Conservation (phyloP, 345 rosid species). For the Salix suchowensis region DNA sequence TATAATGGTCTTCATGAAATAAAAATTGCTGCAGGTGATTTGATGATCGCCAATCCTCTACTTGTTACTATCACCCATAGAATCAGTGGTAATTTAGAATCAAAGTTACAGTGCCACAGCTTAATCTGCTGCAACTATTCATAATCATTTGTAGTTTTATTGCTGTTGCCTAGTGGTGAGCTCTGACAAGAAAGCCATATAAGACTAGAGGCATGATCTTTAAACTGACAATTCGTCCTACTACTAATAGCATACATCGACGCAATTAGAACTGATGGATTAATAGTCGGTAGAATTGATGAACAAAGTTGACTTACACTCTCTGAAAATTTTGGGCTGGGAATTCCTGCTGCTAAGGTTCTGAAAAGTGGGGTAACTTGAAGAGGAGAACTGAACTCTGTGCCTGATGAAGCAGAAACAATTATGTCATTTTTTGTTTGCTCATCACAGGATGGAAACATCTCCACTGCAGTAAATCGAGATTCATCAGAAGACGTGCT, state of each 20-base stretch:
- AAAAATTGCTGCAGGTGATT: not conserved
- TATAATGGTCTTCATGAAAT: not conserved
- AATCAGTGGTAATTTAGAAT: not conserved
- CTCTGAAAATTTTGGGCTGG: slow-evolving; percentile 96
- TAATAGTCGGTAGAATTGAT: not conserved
- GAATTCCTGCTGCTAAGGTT: slow-evolving; percentile 93
- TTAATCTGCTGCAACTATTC: not conserved
- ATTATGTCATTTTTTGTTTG: slow-evolving; percentile 31
- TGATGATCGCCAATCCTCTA: not conserved
- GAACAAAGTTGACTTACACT: slow-evolving; percentile 58
- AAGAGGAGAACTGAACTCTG: slow-evolving; percentile 73
- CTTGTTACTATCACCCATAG: not conserved
- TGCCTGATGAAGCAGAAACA: slow-evolving; percentile 44
- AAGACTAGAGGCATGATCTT: not conserved
- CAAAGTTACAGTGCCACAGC: not conserved
- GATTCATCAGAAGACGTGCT: slow-evolving; percentile 14
- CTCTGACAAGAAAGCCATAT: not conserved
- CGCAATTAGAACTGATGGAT: not conserved
- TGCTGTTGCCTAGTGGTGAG: not conserved
- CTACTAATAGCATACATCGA: not conserved
- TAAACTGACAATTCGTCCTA: not conserved
- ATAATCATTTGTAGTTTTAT: not conserved
- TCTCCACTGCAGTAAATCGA: slow-evolving; percentile 29
- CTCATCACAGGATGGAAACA: slow-evolving; percentile 39
- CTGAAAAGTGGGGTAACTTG: slow-evolving; percentile 93